phyloP scores from a whole-genome alignment of 148 eudicot species.

The Rhododendron mucronatum region DNA sequence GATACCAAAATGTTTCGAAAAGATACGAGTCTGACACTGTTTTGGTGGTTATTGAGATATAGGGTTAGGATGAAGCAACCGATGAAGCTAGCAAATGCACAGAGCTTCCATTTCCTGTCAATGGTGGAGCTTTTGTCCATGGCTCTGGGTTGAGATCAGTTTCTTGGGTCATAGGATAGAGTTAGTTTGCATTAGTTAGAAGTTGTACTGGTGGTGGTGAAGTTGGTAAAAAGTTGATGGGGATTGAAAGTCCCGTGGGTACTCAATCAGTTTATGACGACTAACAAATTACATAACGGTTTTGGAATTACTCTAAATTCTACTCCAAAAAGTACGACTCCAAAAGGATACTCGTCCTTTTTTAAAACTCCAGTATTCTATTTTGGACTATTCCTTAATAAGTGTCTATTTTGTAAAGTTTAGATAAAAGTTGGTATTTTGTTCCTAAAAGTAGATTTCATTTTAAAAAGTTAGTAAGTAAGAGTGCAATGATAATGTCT shows the following conservation, averaged over 20 bases:
- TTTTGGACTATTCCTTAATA: no score
- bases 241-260: neutral
- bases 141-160: neutral
- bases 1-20: neutral
- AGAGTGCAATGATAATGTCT: no score
- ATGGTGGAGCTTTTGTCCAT: conserved; percentile 30
- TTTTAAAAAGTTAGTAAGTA: no score
- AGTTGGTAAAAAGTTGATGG: neutral
- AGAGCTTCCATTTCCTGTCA: conserved; percentile 20
- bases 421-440: no score
- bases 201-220: neutral
- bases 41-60: conserved; percentile 6
- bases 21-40: neutral
- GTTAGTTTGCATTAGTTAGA: neutral
- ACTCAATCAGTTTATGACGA: neutral
- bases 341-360: no score
- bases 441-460: no score
- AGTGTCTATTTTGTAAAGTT: no score
- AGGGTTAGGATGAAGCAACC: conserved; percentile 23
- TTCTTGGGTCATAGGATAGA: neutral
- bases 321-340: no score
- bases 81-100: conserved; percentile 24
- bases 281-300: neutral
- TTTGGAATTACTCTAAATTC: neutral
- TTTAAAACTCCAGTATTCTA: no score